Evolutionary conservation across 108 stramenopile genomes (phyloP).

Genomic region (Discostella pseudostelligera): DNA sequence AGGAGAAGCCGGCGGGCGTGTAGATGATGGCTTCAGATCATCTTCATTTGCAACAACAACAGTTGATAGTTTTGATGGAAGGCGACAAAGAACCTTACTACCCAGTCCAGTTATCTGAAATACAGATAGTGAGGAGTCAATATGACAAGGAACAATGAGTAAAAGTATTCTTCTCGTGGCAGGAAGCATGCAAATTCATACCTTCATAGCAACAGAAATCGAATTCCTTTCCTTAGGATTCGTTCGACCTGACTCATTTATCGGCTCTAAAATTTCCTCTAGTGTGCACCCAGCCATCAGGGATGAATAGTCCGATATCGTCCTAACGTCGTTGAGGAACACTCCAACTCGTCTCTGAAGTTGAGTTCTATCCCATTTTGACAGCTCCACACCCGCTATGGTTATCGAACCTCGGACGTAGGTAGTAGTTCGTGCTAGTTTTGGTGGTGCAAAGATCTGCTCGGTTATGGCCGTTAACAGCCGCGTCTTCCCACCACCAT

Average conservation of each 20-base stretch:
- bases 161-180: neutral
- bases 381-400: constrained; percentile 66
- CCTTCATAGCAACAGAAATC: constrained; percentile 68
- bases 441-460: constrained; percentile 62
- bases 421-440: constrained; percentile 58
- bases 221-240: constrained; percentile 57
- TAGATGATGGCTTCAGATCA: constrained; percentile 63
- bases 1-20: constrained; percentile 52
- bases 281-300: constrained; percentile 65
- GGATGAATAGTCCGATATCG: constrained; percentile 62
- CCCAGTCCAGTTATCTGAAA: constrained; percentile 73
- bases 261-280: constrained; percentile 84
- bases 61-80: constrained; percentile 76
- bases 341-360: constrained; percentile 72
- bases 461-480: constrained; percentile 81
- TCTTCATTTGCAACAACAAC: constrained; percentile 81
- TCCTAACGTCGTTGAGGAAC: constrained; percentile 72
- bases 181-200: constrained; percentile 19
- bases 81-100: constrained; percentile 51
- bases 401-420: constrained; percentile 67
- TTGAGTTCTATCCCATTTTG: constrained; percentile 73
- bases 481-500: constrained; percentile 73
- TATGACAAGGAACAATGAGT: neutral
- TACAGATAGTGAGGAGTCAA: neutral
- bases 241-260: constrained; percentile 25